phyloP scores from a whole-genome alignment of 164 flowering plant genomes.

The Vitis amurensis region DNA sequence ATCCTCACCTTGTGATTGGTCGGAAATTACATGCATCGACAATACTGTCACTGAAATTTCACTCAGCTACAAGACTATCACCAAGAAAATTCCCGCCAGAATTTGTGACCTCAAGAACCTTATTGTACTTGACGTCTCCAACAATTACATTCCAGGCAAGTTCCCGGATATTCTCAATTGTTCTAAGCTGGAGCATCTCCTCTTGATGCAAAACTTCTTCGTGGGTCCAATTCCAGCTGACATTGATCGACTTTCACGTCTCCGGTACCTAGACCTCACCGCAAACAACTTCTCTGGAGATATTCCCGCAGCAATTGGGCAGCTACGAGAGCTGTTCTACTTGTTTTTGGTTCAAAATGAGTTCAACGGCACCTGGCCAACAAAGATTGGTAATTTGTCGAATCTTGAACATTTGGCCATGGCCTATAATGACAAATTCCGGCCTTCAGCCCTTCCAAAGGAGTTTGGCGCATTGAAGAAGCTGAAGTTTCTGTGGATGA shows the following conservation, averaged over 20 bases:
- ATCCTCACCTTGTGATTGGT: conserved; percentile 55
- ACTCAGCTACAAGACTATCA: conserved; percentile 26
- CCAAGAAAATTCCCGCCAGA: conserved; percentile 32
- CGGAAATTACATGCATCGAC: conserved; percentile 43
- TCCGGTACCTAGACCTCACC: conserved; percentile 39
- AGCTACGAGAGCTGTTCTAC: conserved; percentile 25
- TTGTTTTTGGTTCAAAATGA: conserved; percentile 35
- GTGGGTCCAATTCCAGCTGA: conserved; percentile 60
- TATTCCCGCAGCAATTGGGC: conserved; percentile 54
- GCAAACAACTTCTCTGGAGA: conserved; percentile 78
- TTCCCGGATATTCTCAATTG: conserved; percentile 65
- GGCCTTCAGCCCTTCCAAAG: conserved; percentile 40
- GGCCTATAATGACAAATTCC: conserved; percentile 33
- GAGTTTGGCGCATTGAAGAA: conserved; percentile 55
- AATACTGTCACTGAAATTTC: conserved; percentile 37
- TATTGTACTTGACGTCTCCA: conserved; percentile 34
- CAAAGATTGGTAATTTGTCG: conserved; percentile 53
- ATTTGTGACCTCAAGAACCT: conserved; percentile 61
- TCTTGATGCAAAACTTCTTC: conserved; percentile 60
- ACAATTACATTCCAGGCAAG: conserved; percentile 50
- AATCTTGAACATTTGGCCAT: conserved; percentile 44
- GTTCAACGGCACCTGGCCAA: conserved; percentile 64
- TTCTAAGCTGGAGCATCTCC: conserved; percentile 44
- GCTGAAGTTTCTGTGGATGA: conserved; percentile 41
- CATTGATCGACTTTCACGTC: conserved; percentile 41